Evolutionary conservation across 2,329 filamentous ascomycete genomes (phyloP).

Genomic region (Alternaria angustiovoidea): DNA sequence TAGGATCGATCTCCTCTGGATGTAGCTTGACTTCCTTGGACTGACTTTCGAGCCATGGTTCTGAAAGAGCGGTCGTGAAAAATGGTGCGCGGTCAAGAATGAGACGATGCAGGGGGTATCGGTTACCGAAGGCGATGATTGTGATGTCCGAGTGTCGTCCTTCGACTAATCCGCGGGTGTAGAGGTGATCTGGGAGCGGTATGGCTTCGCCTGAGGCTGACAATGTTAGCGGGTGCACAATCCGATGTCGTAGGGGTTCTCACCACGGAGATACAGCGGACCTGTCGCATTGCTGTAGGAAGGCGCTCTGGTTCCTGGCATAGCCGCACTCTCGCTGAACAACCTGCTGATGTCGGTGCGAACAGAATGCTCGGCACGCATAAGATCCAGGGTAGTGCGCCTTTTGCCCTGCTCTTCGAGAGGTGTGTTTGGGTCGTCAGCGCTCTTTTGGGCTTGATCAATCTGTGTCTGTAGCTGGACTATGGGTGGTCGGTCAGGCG

Average conservation of each 20-base stretch:
- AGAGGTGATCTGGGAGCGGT: constrained; percentile 61
- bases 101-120: constrained; percentile 62
- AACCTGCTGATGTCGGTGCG: constrained; percentile 56
- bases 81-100: constrained; percentile 65
- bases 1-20: constrained; percentile 62
- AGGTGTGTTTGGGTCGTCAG: constrained; percentile 57
- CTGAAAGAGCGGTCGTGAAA: constrained; percentile 63
- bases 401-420: constrained; percentile 40
- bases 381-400: constrained; percentile 37
- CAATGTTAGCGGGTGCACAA: constrained; percentile 22
- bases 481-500: constrained; percentile 39
- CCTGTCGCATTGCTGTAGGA: constrained; percentile 53
- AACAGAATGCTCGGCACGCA: constrained; percentile 50
- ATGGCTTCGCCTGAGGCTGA: constrained; percentile 49
- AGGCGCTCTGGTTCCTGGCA: constrained; percentile 51
- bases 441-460: constrained; percentile 57
- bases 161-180: constrained; percentile 60
- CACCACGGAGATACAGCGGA: constrained; percentile 46
- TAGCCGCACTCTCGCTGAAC: constrained; percentile 52
- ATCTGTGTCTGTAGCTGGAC: constrained; percentile 47
- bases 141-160: constrained; percentile 64
- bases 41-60: constrained; percentile 64
- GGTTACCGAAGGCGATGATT: constrained; percentile 61
- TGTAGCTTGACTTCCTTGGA: constrained; percentile 61
- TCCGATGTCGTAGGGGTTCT: too few species aligned